Base-by-base conservation (phyloP, 129 eudicot genomes). In the Heracleum sosnowskyi region DNA sequence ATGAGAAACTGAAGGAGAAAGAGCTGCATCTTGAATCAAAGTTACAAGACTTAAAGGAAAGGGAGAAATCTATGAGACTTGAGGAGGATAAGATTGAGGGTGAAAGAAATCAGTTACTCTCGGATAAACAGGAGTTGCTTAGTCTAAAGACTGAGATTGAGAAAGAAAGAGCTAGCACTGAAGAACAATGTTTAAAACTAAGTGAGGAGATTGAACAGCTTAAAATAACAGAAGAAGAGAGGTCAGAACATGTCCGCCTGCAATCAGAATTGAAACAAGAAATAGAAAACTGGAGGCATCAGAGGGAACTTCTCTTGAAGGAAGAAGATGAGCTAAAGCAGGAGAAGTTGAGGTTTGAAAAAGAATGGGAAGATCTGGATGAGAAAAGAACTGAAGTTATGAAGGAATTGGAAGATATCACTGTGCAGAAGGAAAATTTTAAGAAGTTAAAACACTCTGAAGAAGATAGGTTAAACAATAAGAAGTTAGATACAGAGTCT, bases 321-420 rank as follows among this genome's bases (percentile, higher is more conserved):
- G 97, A 92, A 74, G 84, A 89, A 63, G 97, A 93, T 41, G 91
- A 86, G 78, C 79, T 96, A 82, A 96, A 87, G 88, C 89, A 83
- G 60, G 99, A 92, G 76, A 96, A 81, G 86, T 81, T 82, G 86
- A 87, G 78, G 42, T 96, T 96, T 82, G 99, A 96, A 90, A 90
- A 87, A 83, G 97, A 96, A 78, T 96, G 99, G 99, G 99, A 96
- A 84, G 94, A 86, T 53, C 91, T 96, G 74, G 97, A 96, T 83
- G 97, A 89, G 79, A 92, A 86, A 90, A 81, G 90, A 79, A 83
- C 81, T 3, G 90, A 85, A 77, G 80, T 87, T 55, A 87, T 79
- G 83, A 87, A 84, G 69, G 97, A 92, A 76, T 49, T 85, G 69
- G 87, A 89, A 68, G 77, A 79, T 57, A 51, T 90, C 31, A 77